Evolutionary conservation across 2,329 filamentous ascomycete genomes (phyloP), one percentile per base, ranked within the genome.

Genomic region (Calonectria hongkongensis): DNA sequence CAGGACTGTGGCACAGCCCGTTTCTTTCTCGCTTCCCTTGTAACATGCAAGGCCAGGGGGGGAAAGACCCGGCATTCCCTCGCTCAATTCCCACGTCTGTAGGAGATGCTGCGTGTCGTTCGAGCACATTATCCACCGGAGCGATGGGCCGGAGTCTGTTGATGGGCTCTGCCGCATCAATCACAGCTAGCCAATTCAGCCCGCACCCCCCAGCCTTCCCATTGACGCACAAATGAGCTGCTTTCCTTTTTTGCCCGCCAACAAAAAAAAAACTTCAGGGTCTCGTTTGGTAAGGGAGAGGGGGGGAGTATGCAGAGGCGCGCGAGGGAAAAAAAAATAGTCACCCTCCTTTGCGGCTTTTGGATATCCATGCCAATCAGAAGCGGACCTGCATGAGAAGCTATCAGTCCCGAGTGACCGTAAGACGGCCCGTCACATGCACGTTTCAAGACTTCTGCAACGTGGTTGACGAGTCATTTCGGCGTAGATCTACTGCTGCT

Each of bases 141-240:
- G 36, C 21, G 21, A 54, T 51, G 60, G 48, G 48, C 30, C 60
- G 56, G 45, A 9, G 21, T 66, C n/a, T 64, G 45, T 43, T 16
- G 18, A 54, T 5, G 6, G 68, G 63, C 73, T 36, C 33, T 79
- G 58, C 76, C 77, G 78, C 78, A 76, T 78, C 76, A 80, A 80
- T 79, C 78, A 78, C 74, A 74, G 72, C 30, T 28, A 56, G 58
- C 45, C 41, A 60, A 47, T 45, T 60, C 64, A 27, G 30, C 54
- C 54, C 54, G 54, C 54, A 21, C 45, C 30, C 47, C 41, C 30
- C 30, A 71, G 25, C 30, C 69, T 64, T 64, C 68, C 74, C 62
- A 58, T 60, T 66, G 75, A 80, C 76, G 80, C 80, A 76, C 80
- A 80, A 81, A 81, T 81, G 58, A 70, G 75, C 75, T 47, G 73